A percentile compares a stretch with the other conserved stretches of the same genome.
Conservation (phyloP, 2,329 filamentous ascomycete genomes). For the Lasiodiplodia citricola region DNA sequence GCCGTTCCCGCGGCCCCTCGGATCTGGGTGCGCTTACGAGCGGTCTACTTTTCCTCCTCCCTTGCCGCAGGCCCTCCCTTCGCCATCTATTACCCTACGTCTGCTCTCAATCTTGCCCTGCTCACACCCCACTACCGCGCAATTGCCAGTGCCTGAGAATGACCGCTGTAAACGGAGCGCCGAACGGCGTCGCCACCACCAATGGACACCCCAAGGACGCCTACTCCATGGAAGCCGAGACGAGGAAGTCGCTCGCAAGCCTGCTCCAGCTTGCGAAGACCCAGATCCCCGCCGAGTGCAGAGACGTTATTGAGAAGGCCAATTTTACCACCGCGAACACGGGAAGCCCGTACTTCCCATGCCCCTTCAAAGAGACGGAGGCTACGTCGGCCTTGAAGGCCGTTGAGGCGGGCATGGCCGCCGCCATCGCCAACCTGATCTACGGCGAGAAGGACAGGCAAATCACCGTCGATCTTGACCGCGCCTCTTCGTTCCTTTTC, state of each 20-base stretch:
- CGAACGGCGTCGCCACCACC: background rate
- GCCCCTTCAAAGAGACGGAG: conserved; percentile 59
- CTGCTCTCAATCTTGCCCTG: background rate
- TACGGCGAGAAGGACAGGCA: conserved; percentile 53
- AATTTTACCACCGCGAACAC: conserved; percentile 45
- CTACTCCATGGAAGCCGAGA: conserved; percentile 43
- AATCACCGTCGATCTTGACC: conserved; percentile 60
- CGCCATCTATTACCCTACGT: background rate
- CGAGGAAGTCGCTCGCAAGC: conserved; percentile 39
- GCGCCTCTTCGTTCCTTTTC: conserved; percentile 61
- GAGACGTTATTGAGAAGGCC: conserved; percentile 37
- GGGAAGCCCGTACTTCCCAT: conserved; percentile 47
- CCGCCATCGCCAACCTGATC: conserved; percentile 63
- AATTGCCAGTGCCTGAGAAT: background rate
- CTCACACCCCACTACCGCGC: background rate
- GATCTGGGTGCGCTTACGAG: background rate
- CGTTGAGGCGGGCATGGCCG: conserved; percentile 64
- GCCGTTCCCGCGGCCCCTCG: conserved; percentile 2
- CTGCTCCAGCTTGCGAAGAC: conserved; percentile 40
- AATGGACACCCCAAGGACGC: conserved; percentile 28
- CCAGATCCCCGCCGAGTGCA: conserved; percentile 42
- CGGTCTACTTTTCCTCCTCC: background rate
- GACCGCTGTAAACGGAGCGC: background rate
- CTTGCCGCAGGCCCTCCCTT: background rate
- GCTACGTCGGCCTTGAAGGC: conserved; percentile 63